Conservation (phyloP, 2,329 filamentous ascomycete species). For the Microdochium paspali region DNA sequence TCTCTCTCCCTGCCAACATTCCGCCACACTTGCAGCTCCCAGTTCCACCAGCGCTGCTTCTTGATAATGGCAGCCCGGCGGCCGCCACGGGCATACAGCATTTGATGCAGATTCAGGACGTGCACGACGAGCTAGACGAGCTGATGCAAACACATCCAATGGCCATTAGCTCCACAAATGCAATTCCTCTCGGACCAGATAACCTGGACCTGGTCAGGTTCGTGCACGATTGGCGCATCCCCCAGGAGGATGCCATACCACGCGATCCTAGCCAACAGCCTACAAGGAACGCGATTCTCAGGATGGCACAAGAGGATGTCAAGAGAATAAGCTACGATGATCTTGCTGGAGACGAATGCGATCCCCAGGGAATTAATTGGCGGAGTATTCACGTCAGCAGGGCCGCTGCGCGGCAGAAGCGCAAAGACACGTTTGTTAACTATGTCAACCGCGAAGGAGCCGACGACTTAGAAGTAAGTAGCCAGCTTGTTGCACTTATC, state of each 20-base stretch:
- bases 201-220: background rate
- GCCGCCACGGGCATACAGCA: background rate
- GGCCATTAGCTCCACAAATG: background rate
- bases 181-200: background rate
- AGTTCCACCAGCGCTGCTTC: background rate
- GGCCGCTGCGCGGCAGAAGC: conserved; percentile 34
- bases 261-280: background rate
- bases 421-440: conserved; percentile 42
- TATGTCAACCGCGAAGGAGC: conserved; percentile 43
- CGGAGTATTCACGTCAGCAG: conserved; percentile 39
- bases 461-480: conserved; percentile 38
- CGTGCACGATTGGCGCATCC: background rate
- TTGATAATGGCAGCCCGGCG: background rate
- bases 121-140: background rate
- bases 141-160: background rate
- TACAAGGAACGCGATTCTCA: background rate
- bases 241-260: background rate
- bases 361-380: conserved; percentile 55
- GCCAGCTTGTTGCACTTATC: too few relatives aligned
- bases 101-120: background rate
- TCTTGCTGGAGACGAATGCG: conserved; percentile 44
- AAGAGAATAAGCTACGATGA: conserved; percentile 29
- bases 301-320: conserved; percentile 10
- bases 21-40: background rate
- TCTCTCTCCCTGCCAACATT: background rate